phyloP scores from a whole-genome alignment of 148 eudicot species.

The Persicaria maculosa region DNA sequence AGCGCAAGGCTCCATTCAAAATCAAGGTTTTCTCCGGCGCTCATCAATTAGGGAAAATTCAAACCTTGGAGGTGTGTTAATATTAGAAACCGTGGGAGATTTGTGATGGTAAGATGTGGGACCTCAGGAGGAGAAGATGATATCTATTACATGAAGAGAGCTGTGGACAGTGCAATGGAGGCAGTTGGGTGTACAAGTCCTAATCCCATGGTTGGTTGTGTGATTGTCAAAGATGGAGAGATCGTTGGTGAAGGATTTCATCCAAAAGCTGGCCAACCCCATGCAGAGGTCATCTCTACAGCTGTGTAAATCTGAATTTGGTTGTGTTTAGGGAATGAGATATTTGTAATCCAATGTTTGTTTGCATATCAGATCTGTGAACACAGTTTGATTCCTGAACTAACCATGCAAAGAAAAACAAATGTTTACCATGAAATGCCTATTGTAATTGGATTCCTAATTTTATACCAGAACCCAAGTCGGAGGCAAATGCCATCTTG shows the following conservation, averaged over 20 bases:
- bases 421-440: neutral
- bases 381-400: neutral
- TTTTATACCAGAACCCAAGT: neutral
- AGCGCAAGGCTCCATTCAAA: neutral
- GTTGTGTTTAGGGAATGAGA: neutral
- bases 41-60: slow-evolving; percentile 27
- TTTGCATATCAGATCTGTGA: neutral
- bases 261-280: slow-evolving; percentile 96
- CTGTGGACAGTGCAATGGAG: slow-evolving; percentile 68
- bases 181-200: slow-evolving; percentile 87
- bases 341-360: neutral
- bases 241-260: slow-evolving; percentile 97
- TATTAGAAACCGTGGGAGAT: slow-evolving; percentile 18
- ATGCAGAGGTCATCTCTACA: slow-evolving; percentile 67
- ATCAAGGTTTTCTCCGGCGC: slow-evolving; percentile 28
- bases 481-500: neutral
- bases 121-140: slow-evolving; percentile 28
- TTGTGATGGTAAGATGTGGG: slow-evolving; percentile 30
- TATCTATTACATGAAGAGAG: slow-evolving; percentile 74
- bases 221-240: slow-evolving; percentile 73
- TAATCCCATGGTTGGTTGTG: slow-evolving; percentile 98
- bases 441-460: neutral
- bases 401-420: neutral
- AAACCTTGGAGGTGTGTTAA: slow-evolving; percentile 16
- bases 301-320: neutral